Base-by-base conservation (phyloP, 257 asterid genomes). In the Fraxinus pennsylvanica region DNA sequence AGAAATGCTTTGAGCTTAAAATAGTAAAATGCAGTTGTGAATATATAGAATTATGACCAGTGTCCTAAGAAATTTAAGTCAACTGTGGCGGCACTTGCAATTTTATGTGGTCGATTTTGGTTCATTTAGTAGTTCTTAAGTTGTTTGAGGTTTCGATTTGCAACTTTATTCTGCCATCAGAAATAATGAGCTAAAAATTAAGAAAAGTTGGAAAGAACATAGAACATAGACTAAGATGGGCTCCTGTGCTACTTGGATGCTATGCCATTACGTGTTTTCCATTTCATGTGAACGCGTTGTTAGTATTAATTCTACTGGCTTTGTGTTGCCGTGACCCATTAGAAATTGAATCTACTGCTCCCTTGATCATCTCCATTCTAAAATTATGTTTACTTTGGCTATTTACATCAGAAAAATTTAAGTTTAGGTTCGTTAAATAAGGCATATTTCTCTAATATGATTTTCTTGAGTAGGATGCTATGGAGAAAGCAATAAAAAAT, bases 401-500 rank as follows among this genome's bases (percentile, higher is more conserved):
- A 47, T 47, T 47, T 15, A 43, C 19, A 3, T 3, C n/a, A 14
- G 6, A 15, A 15, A 14, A 47, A 14, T 3, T 47, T 47, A 13
- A 13, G 52, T 14, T 47, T 14, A 47, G 6, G 57, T 4, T 14
- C 7, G 6, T 47, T 47, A 14, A 47, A 59, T n/a, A 22, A n/a
- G 22, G 13, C 29, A 25, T 27, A 22, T 63, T 27, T 63, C 19
- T 22, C 30, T 61, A 7, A 61, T 61, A 21, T 61, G 68, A 25
- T 61, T 84, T 73, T 79, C 47, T 68, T 73, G 83, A 85, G 74
- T 87, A 93, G 99, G 99, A 96, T 87, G 97, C 97, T 38, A 96
- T 96, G 98, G 98, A 96, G 87, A 96, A 96, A 87, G 99, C 98
- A 74, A 96, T 96, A 78, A 96, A 96, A 84, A 88, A 92, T 81